A percentile compares a stretch with the other conserved stretches of the same genome.
Evolutionary conservation across 371 early-diverging fungal species (phyloP).

Genomic region (Rhizopus stolonifer): DNA sequence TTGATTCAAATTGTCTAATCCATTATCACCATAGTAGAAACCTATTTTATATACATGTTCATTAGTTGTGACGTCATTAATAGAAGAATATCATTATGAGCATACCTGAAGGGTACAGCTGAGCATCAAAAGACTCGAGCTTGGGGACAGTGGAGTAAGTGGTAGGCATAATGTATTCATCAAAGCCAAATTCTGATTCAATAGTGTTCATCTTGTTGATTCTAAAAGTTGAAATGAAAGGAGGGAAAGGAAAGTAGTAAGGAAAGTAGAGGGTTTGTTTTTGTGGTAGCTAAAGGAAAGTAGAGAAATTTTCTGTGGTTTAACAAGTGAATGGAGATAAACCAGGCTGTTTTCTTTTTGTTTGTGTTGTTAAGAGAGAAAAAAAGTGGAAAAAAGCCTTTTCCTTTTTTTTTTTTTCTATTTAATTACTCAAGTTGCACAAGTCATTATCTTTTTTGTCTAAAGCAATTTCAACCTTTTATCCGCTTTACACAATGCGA

Average conservation of each 20-base stretch:
- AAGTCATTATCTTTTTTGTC: neutral
- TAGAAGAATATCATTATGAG: neutral
- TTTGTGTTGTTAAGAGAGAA: slow-evolving; percentile 5
- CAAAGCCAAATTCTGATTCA: slow-evolving; percentile 47
- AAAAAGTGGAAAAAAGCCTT: slow-evolving; percentile 5
- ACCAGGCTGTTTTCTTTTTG: slow-evolving; percentile 2
- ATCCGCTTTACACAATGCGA: neutral
- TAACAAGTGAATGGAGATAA: slow-evolving; percentile 21
- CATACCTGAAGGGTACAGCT: slow-evolving; percentile 43
- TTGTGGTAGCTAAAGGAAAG: slow-evolving; percentile 1
- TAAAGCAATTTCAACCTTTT: slow-evolving; percentile 2
- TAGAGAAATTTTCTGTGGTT: neutral
- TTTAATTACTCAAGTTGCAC: slow-evolving; percentile 3
- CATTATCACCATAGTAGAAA: slow-evolving; percentile 27
- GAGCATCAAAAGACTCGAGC: slow-evolving; percentile 40
- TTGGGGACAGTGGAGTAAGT: slow-evolving; percentile 38
- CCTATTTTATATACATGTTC: slow-evolving; percentile 5
- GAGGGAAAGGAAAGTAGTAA: slow-evolving; percentile 1
- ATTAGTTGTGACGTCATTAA: slow-evolving; percentile 14
- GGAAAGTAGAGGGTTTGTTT: slow-evolving; percentile 15
- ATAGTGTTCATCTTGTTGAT: slow-evolving; percentile 18
- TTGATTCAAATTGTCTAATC: slow-evolving; percentile 19
- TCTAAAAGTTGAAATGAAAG: slow-evolving; percentile 1
- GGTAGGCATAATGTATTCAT: slow-evolving; percentile 49
- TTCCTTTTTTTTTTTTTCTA: slow-evolving; percentile 2